Conservation (phyloP, 768 basidiomycete species). For the Psilocybe cubensis region DNA sequence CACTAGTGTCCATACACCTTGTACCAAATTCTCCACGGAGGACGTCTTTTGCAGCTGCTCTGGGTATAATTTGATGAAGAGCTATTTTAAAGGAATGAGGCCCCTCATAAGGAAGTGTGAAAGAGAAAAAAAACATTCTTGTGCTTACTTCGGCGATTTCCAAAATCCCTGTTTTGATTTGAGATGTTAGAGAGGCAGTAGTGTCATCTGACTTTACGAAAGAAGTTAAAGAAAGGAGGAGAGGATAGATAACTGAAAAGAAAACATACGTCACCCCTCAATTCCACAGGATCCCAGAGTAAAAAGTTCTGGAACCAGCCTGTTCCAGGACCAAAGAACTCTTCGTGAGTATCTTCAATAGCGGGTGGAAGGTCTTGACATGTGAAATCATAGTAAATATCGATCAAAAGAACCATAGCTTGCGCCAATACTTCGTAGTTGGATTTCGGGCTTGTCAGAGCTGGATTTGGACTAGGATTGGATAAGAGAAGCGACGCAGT, state of each 20-base stretch:
- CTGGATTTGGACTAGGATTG: slow-evolving; percentile 35
- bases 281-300: slow-evolving; percentile 72
- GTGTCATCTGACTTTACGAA: slow-evolving; percentile 71
- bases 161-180: slow-evolving; percentile 86
- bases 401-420: slow-evolving; percentile 75
- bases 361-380: slow-evolving; percentile 94
- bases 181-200: slow-evolving; percentile 84
- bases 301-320: slow-evolving; percentile 86
- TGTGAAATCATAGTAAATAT: slow-evolving; percentile 93
- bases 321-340: slow-evolving; percentile 74
- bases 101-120: not conserved
- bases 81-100: slow-evolving; percentile 36
- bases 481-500: slow-evolving; percentile 58
- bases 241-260: slow-evolving; percentile 1
- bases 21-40: slow-evolving; percentile 76
- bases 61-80: slow-evolving; percentile 83
- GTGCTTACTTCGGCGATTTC: slow-evolving; percentile 83
- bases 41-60: slow-evolving; percentile 70
- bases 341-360: slow-evolving; percentile 84
- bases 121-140: slow-evolving; percentile 7
- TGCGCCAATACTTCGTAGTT: slow-evolving; percentile 64
- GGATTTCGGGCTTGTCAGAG: slow-evolving; percentile 36
- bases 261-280: slow-evolving; percentile 68
- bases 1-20: slow-evolving; percentile 89
- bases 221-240: slow-evolving; percentile 8